phyloP scores from a whole-genome alignment of 2,329 filamentous ascomycete species.

The Venturia aucupariae region DNA sequence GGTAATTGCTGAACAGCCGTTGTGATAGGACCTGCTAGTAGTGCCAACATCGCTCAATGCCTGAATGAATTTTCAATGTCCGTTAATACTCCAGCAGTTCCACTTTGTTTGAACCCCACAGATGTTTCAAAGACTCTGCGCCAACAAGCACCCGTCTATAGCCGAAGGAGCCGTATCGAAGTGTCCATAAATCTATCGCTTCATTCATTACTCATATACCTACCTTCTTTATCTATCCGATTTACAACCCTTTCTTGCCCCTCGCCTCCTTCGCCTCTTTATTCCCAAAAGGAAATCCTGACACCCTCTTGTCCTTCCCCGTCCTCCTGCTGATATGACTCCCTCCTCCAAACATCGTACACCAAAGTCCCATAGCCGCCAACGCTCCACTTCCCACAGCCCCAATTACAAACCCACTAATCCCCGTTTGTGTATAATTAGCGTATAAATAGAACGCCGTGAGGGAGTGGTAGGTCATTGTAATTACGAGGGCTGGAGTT shows the following conservation, averaged over 20 bases:
- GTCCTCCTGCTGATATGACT: constrained; percentile 53
- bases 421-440: constrained; percentile 48
- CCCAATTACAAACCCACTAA: constrained; percentile 52
- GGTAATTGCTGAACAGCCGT: too few relatives aligned
- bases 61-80: too few relatives aligned
- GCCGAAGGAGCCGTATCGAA: neutral
- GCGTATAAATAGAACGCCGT: constrained; percentile 57
- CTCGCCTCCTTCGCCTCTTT: constrained; percentile 31
- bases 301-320: constrained; percentile 57
- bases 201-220: neutral
- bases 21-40: too few relatives aligned
- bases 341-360: constrained; percentile 47
- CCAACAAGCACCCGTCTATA: too few relatives aligned
- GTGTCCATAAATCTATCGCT: neutral
- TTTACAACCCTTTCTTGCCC: neutral
- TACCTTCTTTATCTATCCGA: neutral
- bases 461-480: constrained; percentile 55
- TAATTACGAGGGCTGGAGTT: constrained; percentile 55
- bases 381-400: constrained; percentile 48
- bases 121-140: too few relatives aligned
- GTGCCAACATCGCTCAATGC: too few relatives aligned
- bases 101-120: too few relatives aligned
- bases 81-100: too few relatives aligned
- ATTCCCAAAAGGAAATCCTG: constrained; percentile 58
- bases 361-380: constrained; percentile 57